Conservation (phyloP, 495 filamentous ascomycete genomes). For the Xanthoparmelia taractica region DNA sequence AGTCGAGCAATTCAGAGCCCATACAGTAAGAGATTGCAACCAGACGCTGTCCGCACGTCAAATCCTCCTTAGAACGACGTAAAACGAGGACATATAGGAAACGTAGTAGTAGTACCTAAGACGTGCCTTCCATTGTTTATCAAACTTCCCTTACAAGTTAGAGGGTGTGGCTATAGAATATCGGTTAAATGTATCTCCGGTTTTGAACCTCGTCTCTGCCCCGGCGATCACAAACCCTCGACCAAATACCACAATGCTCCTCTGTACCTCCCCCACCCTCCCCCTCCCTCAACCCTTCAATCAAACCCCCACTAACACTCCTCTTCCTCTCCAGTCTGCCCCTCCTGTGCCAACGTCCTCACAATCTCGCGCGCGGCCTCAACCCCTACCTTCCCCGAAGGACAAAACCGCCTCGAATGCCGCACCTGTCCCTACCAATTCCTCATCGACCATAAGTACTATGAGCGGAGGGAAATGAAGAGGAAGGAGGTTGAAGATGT, state of each 20-base stretch:
- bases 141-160: no score
- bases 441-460: constrained; percentile 62
- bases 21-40: no score
- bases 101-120: no score
- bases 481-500: constrained; percentile 85
- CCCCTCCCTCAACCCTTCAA: neutral
- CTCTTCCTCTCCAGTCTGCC: constrained; percentile 60
- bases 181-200: no score
- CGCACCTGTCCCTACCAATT: constrained; percentile 88
- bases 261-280: constrained; percentile 45
- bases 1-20: no score
- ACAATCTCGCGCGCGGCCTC: constrained; percentile 47
- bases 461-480: constrained; percentile 62
- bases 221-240: no score
- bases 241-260: constrained; percentile 50
- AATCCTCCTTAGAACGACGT: no score
- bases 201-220: no score
- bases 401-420: constrained; percentile 77
- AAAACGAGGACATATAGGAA: no score
- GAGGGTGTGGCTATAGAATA: no score
- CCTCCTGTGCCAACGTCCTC: constrained; percentile 83
- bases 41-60: no score
- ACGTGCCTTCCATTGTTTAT: no score
- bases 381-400: constrained; percentile 39
- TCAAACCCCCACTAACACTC: constrained; percentile 6